Percentiles rank a stretch among this genome's conserved stretches.
phyloP scores from a whole-genome alignment of 169 alveolate genomes.

The Plasmodium cynomolgi region DNA sequence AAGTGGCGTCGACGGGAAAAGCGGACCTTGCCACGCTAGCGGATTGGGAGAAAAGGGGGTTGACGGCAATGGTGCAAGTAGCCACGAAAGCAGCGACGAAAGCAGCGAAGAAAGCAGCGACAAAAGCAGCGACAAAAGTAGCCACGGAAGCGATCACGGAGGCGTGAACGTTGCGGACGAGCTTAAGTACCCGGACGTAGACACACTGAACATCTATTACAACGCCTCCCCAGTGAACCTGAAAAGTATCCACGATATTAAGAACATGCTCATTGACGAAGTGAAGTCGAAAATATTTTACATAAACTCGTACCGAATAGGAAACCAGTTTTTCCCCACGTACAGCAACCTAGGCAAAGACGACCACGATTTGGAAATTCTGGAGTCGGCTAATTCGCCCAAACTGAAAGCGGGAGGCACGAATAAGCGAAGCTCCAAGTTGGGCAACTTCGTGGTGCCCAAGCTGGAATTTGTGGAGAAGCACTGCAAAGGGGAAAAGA shows the following conservation, averaged over 20 bases:
- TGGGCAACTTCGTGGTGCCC: background rate
- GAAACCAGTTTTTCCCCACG: conserved; percentile 50
- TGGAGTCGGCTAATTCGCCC: background rate
- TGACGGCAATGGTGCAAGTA: background rate
- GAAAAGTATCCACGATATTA: conserved; percentile 8
- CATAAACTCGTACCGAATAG: conserved; percentile 58
- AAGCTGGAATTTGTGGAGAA: background rate
- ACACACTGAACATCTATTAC: conserved; percentile 6
- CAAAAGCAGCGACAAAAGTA: no score
- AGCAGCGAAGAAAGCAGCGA: no score
- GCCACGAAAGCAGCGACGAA: no score
- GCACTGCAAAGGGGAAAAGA: background rate
- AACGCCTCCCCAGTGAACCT: conserved; percentile 14
- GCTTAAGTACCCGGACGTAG: conserved; percentile 14
- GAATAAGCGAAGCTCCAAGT: background rate
- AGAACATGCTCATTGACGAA: conserved; percentile 27
- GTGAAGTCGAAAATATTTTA: conserved; percentile 33
- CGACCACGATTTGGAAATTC: conserved; percentile 45
- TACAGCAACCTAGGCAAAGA: conserved; percentile 54
- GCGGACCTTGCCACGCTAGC: background rate
- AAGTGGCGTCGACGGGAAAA: background rate
- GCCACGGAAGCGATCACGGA: background rate
- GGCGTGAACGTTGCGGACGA: background rate
- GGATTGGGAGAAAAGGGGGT: no score
- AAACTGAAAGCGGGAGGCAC: background rate